Evolutionary conservation across 345 rosid genomes (phyloP).

Genomic region (Geranium brycei): DNA sequence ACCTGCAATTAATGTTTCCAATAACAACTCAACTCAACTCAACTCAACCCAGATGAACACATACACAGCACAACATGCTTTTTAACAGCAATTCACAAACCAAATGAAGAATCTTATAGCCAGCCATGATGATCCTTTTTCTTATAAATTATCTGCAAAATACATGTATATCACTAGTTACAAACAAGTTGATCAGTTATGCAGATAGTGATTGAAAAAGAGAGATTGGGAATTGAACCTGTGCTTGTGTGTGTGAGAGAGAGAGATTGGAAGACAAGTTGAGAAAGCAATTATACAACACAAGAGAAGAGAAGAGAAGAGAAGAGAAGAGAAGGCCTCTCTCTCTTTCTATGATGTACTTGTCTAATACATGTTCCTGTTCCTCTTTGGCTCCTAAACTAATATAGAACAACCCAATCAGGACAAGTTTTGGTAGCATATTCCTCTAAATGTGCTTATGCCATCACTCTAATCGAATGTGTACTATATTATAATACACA

Average conservation of each 20-base stretch:
- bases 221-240: not conserved
- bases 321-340: no score
- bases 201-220: not conserved
- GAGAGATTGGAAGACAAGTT: not conserved
- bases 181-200: not conserved
- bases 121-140: not conserved
- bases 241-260: not conserved
- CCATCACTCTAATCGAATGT: not conserved
- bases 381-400: not conserved
- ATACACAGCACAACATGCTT: no score
- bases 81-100: not conserved
- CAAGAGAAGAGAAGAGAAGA: no score
- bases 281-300: not conserved
- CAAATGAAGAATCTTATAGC: not conserved
- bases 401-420: no score
- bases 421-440: not conserved
- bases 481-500: not conserved
- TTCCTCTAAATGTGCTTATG: not conserved
- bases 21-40: no score
- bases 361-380: not conserved
- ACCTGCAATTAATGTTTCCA: slow-evolving; percentile 25
- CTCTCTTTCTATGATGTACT: not conserved
- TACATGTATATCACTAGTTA: not conserved
- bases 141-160: not conserved
- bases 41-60: no score